A percentile compares a stretch with the other conserved stretches of the same genome.
phyloP scores from a whole-genome alignment of 2,329 filamentous ascomycete genomes.

The Fusarium sp. region DNA sequence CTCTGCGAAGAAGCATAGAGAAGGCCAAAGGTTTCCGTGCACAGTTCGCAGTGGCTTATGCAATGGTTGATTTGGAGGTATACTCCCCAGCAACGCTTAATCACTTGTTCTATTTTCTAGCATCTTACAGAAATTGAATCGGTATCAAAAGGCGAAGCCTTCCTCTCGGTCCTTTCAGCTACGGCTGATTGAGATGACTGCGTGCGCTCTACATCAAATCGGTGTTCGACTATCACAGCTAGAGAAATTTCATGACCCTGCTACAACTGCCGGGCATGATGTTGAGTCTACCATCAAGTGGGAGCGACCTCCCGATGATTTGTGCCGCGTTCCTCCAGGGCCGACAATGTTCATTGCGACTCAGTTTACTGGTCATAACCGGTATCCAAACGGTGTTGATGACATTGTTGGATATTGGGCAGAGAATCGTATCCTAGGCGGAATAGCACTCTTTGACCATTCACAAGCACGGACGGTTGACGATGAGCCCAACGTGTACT shows the following conservation, averaged over 20 bases:
- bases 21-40: not conserved
- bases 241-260: not conserved
- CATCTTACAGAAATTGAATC: not conserved
- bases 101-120: fast-evolving
- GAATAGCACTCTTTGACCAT: conserved; percentile 14
- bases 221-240: not conserved
- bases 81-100: fast-evolving
- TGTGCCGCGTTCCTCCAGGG: not conserved
- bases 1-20: not conserved
- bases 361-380: not conserved
- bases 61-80: not conserved
- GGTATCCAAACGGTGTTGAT: conserved; percentile 8
- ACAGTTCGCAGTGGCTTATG: not conserved
- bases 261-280: not conserved
- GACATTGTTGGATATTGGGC: conserved; percentile 19
- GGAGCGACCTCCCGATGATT: not conserved
- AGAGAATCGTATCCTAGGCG: conserved; percentile 20
- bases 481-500: conserved; percentile 2
- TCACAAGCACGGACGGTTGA: not conserved
- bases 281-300: not conserved
- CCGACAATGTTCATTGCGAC: conserved; percentile 10
- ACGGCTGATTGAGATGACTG: not conserved
- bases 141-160: not conserved
- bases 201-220: not conserved
- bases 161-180: not conserved